Base-by-base conservation (phyloP, 306 rosid species). In the Vigna unguiculata region DNA sequence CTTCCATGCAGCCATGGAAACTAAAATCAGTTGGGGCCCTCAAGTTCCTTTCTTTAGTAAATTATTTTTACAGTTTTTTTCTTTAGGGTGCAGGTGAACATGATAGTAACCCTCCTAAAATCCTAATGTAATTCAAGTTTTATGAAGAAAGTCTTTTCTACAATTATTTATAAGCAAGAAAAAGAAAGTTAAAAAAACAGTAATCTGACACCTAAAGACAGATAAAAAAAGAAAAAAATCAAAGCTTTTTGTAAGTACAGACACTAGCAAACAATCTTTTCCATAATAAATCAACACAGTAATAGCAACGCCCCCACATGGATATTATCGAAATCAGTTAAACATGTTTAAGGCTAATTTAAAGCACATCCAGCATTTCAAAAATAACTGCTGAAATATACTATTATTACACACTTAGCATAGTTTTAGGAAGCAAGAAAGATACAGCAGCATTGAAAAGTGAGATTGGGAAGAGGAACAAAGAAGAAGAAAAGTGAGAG, bases 381-480 rank as follows among this genome's bases (percentile, higher is more conserved):
- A 21, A 54, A 3, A 9, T 10, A 54, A 54, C 12, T 55, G 3
- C 59, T 9, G 14, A 53, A 53, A 53, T 9, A 24, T 20, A 20
- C 16, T 15, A 4, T 4, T 52, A 52, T 4, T 52, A 52, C 58
- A 52, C 3, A 22, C 2, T 5, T 22, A 55, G 7, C 6, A 21
- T 21, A 25, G 13, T 60, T 54, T 28, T 77, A 51, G 57, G 78
- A 59, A 48, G 72, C 81, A 28, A 61, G 47, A 46, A 28, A 61
- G 47, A 46, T 32, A 79, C 46, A 15, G 19, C 12, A 61, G 19
- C 12, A 53, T 55, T 10, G 9, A 75, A 71, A 86, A 65, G 73
- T 38, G 80, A 41, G 22, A 47, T 47, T 53, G 80, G 81, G 80
- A 79, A 70, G 70, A 66, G 57, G 4, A 36, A 16, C 21, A 28